phyloP scores from a whole-genome alignment of 164 flowering plant genomes.

The Vitis rupestris region DNA sequence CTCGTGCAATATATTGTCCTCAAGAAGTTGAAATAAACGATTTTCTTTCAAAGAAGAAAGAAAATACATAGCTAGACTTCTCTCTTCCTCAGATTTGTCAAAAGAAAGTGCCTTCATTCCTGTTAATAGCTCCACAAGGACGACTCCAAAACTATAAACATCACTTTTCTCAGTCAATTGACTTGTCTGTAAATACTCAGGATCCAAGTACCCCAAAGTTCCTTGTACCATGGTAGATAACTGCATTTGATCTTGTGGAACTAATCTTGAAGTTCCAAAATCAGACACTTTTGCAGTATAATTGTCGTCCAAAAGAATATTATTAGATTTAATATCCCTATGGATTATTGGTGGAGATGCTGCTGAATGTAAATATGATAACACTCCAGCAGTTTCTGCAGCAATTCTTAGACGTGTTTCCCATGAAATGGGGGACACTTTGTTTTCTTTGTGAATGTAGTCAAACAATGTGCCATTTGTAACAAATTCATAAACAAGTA shows the following conservation, averaged over 20 bases:
- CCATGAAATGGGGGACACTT: conserved; percentile 21
- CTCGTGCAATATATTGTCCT: not conserved
- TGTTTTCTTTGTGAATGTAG: conserved; percentile 21
- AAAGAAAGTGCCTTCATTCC: conserved; percentile 22
- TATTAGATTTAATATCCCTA: conserved; percentile 36
- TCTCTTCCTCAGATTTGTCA: conserved; percentile 1
- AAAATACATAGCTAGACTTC: conserved; percentile 28
- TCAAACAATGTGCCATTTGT: conserved; percentile 31
- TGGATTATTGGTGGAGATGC: conserved; percentile 35
- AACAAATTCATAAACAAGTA: conserved; percentile 40
- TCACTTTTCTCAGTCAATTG: conserved; percentile 38
- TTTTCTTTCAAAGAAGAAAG: conserved; percentile 12
- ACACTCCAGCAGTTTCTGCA: conserved; percentile 30
- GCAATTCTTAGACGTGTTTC: conserved; percentile 31
- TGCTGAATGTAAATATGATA: conserved; percentile 38
- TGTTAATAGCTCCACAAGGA: conserved; percentile 39
- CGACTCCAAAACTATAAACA: conserved; percentile 47
- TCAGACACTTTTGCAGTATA: conserved; percentile 39
- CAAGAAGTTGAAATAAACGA: conserved; percentile 11
- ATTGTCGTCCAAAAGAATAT: conserved; percentile 36
- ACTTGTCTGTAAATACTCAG: conserved; percentile 37
- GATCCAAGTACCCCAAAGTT: conserved; percentile 43
- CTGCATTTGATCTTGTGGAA: conserved; percentile 26
- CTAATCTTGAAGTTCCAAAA: conserved; percentile 36
- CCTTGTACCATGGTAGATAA: conserved; percentile 37